Conservation (phyloP, 441 rosid species). For the Brassica hybrid region DNA sequence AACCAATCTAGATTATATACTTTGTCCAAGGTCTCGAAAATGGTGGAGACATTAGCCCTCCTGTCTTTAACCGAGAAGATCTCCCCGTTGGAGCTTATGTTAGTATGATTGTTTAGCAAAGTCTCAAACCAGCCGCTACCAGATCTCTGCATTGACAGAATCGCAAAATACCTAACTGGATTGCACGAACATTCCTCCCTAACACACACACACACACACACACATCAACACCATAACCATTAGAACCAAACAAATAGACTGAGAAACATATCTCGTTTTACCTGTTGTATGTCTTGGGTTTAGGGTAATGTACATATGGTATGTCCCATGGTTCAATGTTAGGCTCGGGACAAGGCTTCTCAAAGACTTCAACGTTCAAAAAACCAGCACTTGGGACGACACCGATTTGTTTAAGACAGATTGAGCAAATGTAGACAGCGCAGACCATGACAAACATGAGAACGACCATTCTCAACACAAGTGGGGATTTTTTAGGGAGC, state of each 20-base stretch:
- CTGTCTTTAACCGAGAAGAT: constrained; percentile 74
- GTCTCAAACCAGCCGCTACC: constrained; percentile 99
- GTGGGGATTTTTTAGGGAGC: constrained; percentile 71
- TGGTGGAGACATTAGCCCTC: constrained; percentile 1
- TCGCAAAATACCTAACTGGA: constrained; percentile 94
- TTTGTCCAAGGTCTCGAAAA: constrained; percentile 35
- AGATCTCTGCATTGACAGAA: constrained; percentile 98
- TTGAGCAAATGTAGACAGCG: constrained; percentile 69
- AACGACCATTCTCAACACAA: constrained; percentile 68
- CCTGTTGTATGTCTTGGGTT: constrained; percentile 83
- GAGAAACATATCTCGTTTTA: constrained; percentile 23
- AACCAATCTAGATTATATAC: constrained; percentile 88
- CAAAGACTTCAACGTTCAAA: constrained; percentile 53
- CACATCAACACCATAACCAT: constrained; percentile 12
- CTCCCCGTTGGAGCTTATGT: constrained; percentile 97
- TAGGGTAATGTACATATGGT: constrained; percentile 87
- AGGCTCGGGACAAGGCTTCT: constrained; percentile 76
- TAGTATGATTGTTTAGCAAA: constrained; percentile 85
- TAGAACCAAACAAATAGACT: constrained; percentile 23
- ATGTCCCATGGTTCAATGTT: constrained; percentile 87
- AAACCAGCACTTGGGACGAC: constrained; percentile 45
- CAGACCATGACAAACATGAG: constrained; percentile 68
- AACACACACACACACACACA: constrained; percentile 35
- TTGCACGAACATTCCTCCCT: constrained; percentile 91
- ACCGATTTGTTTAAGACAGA: constrained; percentile 69